Evolutionary conservation across 2,329 filamentous ascomycete species (phyloP).

Genomic region (Elsinoe necatrix): DNA sequence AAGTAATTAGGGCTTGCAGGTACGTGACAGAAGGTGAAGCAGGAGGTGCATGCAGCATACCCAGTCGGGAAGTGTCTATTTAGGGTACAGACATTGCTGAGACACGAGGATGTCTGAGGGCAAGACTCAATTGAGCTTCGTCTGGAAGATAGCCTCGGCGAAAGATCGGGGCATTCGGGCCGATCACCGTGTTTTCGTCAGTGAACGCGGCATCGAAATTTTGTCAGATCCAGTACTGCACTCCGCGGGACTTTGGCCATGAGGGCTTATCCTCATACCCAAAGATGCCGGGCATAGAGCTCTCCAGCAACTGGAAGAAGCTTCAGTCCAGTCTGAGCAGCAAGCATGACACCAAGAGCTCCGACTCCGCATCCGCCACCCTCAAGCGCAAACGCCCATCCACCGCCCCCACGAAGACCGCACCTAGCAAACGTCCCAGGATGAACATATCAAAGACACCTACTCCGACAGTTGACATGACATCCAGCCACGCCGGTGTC

Average conservation of each 20-base stretch:
- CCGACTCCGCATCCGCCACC: conserved; percentile 21
- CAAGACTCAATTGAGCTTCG: no score
- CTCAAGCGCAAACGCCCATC: conserved; percentile 29
- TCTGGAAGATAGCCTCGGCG: not conserved
- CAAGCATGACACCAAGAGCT: conserved; percentile 16
- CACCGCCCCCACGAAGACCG: conserved; percentile 14
- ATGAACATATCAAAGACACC: conserved; percentile 37
- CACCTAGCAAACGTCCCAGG: conserved; percentile 26
- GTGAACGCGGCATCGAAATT: not conserved
- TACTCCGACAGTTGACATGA: no score
- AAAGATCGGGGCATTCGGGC: not conserved
- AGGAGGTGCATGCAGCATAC: not conserved
- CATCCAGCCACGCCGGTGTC: conserved; percentile 39
- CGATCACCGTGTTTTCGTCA: not conserved
- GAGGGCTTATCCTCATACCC: not conserved
- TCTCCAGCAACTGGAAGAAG: conserved; percentile 65
- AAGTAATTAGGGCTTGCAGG: not conserved
- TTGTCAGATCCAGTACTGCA: not conserved
- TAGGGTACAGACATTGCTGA: not conserved
- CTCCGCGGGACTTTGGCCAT: not conserved
- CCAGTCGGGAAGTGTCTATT: not conserved
- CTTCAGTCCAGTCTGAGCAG: conserved; percentile 51
- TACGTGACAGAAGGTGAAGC: not conserved
- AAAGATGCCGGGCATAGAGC: conserved; percentile 32
- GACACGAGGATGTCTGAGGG: not conserved